phyloP scores from a whole-genome alignment of 2,329 filamentous ascomycete species.

The Pseudogymnoascus destructans region DNA sequence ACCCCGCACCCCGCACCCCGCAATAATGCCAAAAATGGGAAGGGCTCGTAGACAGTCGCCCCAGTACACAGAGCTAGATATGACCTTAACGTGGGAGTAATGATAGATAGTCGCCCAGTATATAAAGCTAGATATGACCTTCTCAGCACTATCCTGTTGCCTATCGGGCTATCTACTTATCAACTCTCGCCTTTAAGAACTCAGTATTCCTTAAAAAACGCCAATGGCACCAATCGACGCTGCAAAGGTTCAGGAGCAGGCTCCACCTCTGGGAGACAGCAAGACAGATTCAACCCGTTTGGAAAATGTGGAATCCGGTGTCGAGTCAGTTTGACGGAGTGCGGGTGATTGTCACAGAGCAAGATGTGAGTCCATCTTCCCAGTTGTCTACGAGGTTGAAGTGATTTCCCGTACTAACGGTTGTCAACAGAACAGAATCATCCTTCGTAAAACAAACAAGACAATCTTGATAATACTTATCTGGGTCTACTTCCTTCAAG shows the following conservation, averaged over 20 bases:
- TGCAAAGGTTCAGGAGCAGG: neutral
- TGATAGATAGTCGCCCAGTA: neutral
- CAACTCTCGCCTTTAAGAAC: neutral
- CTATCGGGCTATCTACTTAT: neutral
- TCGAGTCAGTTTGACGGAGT: neutral
- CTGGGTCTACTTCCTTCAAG: conserved; percentile 35
- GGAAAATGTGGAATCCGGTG: neutral
- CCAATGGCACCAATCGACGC: neutral
- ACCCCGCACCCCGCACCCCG: neutral
- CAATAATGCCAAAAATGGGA: neutral
- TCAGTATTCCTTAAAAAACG: neutral
- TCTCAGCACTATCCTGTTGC: neutral
- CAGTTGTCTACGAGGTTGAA: neutral
- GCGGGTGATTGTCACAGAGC: neutral
- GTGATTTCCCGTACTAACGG: neutral
- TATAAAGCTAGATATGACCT: neutral
- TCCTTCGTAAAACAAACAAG: conserved; percentile 9
- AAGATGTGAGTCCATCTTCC: neutral
- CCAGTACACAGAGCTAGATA: neutral
- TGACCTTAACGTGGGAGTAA: neutral
- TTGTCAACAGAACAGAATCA: neutral
- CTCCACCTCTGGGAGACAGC: neutral
- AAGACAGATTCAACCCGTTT: neutral
- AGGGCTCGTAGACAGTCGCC: neutral
- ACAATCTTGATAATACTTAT: conserved; percentile 25